These are phyloP conservation scores for Ophiostoma sp. DNA, from an alignment of 2,329 filamentous ascomycete species.

Conservation along the genomic window DNA sequence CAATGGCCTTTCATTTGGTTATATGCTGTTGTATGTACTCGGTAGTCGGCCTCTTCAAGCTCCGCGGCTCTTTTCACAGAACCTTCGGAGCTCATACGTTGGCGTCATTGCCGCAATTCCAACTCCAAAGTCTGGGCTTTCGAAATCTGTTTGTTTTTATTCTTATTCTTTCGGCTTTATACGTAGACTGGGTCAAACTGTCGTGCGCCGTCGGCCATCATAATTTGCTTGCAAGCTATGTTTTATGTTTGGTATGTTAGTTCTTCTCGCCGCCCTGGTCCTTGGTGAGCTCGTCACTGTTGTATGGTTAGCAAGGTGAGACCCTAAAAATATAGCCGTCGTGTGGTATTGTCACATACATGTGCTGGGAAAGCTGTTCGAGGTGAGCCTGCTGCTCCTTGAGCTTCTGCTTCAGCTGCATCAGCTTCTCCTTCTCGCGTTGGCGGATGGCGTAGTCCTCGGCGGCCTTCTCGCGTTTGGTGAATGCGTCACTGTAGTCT, in stretches of 20 bases:
- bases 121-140: not conserved
- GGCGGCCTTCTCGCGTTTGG: slow-evolving; percentile 81
- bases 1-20: not conserved
- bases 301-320: not conserved
- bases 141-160: not conserved
- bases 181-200: not conserved
- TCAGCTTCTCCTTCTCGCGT: slow-evolving; percentile 89
- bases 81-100: not conserved
- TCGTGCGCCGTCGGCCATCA: not conserved
- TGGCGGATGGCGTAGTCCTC: slow-evolving; percentile 83
- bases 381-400: slow-evolving; percentile 78
- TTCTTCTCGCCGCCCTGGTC: slow-evolving; percentile 68
- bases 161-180: not conserved
- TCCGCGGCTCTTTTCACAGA: not conserved
- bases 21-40: slow-evolving; percentile 15
- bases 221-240: not conserved
- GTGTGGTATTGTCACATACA: slow-evolving; percentile 56
- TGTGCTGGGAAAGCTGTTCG: slow-evolving; percentile 80
- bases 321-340: not conserved
- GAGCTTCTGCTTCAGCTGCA: slow-evolving; percentile 72
- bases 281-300: slow-evolving; percentile 75
- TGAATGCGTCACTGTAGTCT: slow-evolving; percentile 76
- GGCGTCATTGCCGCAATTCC: not conserved
- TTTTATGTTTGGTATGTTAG: slow-evolving; percentile 39
- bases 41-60: not conserved